Evolutionary conservation across 2,329 filamentous ascomycete genomes (phyloP).

Genomic region (Lachnellula willkommii): DNA sequence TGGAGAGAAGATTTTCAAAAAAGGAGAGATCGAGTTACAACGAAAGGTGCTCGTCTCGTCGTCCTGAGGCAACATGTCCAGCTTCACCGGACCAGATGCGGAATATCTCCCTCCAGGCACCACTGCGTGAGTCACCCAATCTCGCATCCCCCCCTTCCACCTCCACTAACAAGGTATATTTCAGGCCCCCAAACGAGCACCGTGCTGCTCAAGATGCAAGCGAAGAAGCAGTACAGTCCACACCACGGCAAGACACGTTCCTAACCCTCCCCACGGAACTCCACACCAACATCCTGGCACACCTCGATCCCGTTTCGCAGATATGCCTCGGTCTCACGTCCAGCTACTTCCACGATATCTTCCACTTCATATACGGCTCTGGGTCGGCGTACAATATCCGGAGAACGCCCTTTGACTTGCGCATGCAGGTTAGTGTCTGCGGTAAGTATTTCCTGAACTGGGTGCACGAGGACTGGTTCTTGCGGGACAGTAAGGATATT

Average conservation of each 20-base stretch:
- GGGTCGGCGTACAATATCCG: background rate
- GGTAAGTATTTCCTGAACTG: background rate
- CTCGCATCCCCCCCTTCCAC: too few species aligned
- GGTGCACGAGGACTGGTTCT: constrained; percentile 1
- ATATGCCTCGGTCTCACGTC: constrained; percentile 8
- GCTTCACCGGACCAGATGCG: too few species aligned
- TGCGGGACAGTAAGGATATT: background rate
- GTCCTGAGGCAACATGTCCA: too few species aligned
- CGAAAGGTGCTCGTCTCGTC: too few species aligned
- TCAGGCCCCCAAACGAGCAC: too few species aligned
- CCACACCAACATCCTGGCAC: background rate
- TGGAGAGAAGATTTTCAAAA: too few species aligned
- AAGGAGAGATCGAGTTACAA: too few species aligned
- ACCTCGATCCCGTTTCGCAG: constrained; percentile 8
- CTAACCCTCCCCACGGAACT: constrained; percentile 2
- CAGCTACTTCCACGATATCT: background rate
- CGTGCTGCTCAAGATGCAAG: too few species aligned
- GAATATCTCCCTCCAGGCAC: too few species aligned
- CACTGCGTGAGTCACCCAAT: too few species aligned
- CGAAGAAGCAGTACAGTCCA: too few species aligned
- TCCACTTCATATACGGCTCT: background rate
- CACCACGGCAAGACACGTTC: background rate
- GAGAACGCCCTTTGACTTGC: background rate
- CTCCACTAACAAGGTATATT: too few species aligned
- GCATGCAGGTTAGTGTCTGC: background rate